Conservation (phyloP, 148 eudicot species). For the Rhododendron griersonianum region DNA sequence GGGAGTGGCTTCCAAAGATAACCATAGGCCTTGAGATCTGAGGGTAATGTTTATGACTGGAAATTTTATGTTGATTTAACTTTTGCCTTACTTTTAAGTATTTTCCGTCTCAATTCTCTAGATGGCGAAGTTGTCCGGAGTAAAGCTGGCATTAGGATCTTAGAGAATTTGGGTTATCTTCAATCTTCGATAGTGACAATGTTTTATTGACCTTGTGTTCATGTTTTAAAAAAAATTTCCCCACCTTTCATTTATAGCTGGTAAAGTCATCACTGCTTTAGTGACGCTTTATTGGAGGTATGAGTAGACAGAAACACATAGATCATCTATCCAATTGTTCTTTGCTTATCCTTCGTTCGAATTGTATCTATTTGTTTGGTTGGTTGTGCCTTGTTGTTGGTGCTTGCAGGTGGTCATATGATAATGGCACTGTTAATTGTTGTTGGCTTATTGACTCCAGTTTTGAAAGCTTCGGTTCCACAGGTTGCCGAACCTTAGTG, state of each 20-base stretch:
- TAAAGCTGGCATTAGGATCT: not conserved
- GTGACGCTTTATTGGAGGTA: too few species aligned
- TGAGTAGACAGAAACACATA: too few species aligned
- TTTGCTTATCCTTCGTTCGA: not conserved
- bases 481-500: too few species aligned
- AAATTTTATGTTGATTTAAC: not conserved
- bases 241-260: not conserved
- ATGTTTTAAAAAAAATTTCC: not conserved
- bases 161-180: not conserved
- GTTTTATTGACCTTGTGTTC: not conserved
- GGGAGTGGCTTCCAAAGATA: not conserved
- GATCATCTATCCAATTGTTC: too few species aligned
- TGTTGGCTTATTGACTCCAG: not conserved
- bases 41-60: not conserved
- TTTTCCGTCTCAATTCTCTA: not conserved
- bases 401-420: not conserved
- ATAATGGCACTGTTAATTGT: not conserved
- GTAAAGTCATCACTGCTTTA: not conserved
- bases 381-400: too few species aligned
- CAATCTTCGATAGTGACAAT: not conserved
- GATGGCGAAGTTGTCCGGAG: not conserved
- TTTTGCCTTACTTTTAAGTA: not conserved
- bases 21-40: not conserved
- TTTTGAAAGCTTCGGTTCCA: not conserved
- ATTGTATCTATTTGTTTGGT: not conserved